phyloP scores from a whole-genome alignment of 352 stramenopile genomes.

The Globisporangium viniferum region DNA sequence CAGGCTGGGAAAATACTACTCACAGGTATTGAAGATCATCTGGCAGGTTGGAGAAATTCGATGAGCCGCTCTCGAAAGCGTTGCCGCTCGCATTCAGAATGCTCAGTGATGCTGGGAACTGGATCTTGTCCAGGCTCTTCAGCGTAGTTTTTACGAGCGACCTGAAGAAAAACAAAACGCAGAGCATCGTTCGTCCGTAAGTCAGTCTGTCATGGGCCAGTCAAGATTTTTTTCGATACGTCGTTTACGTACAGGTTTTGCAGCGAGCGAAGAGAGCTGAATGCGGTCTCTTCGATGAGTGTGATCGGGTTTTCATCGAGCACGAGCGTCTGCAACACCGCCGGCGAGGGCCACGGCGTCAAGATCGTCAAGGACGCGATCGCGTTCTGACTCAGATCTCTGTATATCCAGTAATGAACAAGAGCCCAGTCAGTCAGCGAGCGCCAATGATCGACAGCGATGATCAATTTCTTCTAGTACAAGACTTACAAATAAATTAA shows the following conservation, averaged over 20 bases:
- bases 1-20: slow-evolving; percentile 10
- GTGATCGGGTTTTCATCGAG: slow-evolving; percentile 51
- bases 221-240: not conserved
- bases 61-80: slow-evolving; percentile 34
- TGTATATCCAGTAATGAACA: not conserved
- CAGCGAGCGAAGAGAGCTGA: slow-evolving; percentile 40
- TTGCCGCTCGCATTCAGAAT: slow-evolving; percentile 59
- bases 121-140: slow-evolving; percentile 34
- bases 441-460: too few relatives aligned
- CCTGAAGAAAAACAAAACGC: slow-evolving; percentile 11
- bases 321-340: slow-evolving; percentile 52
- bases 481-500: slow-evolving; percentile 16
- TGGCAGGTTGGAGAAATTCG: slow-evolving; percentile 49
- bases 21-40: slow-evolving; percentile 47
- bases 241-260: slow-evolving; percentile 45
- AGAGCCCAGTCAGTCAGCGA: not conserved
- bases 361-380: slow-evolving; percentile 29
- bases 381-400: slow-evolving; percentile 41
- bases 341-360: slow-evolving; percentile 40
- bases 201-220: not conserved
- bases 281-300: slow-evolving; percentile 33
- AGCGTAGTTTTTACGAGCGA: slow-evolving; percentile 52
- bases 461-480: not conserved
- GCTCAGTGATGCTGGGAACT: slow-evolving; percentile 39
- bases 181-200: not conserved